These are phyloP conservation scores for Plasmodium reichenowi DNA, from an alignment of 169 alveolate genomes.

Conservation along the genomic window DNA sequence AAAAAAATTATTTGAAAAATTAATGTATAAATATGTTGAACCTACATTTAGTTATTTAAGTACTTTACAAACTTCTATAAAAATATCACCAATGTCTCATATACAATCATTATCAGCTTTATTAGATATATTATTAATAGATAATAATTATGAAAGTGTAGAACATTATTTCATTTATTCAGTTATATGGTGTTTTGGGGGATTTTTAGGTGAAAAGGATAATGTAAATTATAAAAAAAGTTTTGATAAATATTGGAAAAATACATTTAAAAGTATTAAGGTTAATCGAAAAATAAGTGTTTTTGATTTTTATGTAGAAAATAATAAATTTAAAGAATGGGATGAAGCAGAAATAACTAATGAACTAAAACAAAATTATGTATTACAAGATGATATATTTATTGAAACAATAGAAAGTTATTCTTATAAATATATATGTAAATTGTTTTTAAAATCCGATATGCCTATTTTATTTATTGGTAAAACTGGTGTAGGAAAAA, in stretches of 20 bases:
- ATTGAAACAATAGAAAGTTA: constrained; percentile 62
- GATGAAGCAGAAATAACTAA: constrained; percentile 49
- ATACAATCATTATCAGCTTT: constrained; percentile 68
- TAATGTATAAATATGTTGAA: constrained; percentile 94
- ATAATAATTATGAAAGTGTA: constrained; percentile 91
- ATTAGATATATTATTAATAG: constrained; percentile 82
- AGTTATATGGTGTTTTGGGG: constrained; percentile 95
- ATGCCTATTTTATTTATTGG: constrained; percentile 72
- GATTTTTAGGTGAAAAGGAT: constrained; percentile 95
- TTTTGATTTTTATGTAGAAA: constrained; percentile 95
- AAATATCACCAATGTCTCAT: constrained; percentile 73
- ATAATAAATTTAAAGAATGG: constrained; percentile 92
- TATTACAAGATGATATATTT: constrained; percentile 41
- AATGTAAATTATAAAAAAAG: constrained; percentile 93
- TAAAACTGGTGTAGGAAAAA: constrained; percentile 84
- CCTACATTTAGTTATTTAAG: constrained; percentile 89
- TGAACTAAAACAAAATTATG: constrained; percentile 8
- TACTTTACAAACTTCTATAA: constrained; percentile 87
- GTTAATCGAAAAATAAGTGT: constrained; percentile 96
- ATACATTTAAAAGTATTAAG: constrained; percentile 95
- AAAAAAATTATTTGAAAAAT: constrained; percentile 88
- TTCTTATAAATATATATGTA: constrained; percentile 60
- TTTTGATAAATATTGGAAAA: constrained; percentile 96
- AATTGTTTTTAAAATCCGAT: constrained; percentile 31
- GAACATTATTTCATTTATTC: constrained; percentile 95